A percentile compares a stretch with the other conserved stretches of the same genome.
phyloP scores from a whole-genome alignment of 2,329 filamentous ascomycete genomes.

The Trichophyton simii region DNA sequence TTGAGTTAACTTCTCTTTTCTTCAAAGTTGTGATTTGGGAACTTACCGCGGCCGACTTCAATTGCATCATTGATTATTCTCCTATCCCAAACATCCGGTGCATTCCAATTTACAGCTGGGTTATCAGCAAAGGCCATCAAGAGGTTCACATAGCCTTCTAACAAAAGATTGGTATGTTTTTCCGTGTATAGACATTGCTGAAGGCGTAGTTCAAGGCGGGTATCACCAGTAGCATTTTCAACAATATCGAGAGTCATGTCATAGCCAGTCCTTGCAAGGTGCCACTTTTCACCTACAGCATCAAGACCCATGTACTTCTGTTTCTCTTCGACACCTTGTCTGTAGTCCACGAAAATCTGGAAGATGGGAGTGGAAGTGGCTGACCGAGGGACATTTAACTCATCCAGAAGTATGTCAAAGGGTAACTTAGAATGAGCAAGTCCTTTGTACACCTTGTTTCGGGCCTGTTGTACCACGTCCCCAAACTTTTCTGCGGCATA shows the following conservation, averaged over 20 bases:
- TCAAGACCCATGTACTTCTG: background rate
- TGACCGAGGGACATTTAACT: constrained; percentile 32
- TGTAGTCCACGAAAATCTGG: constrained; percentile 40
- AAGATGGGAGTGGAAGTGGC: constrained; percentile 36
- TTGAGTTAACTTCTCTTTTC: background rate
- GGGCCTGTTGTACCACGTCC: constrained; percentile 19
- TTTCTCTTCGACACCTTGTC: constrained; percentile 17
- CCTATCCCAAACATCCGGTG: background rate
- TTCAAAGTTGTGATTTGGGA: background rate
- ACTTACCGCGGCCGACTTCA: background rate
- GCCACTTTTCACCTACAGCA: background rate
- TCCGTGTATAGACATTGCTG: constrained; percentile 25
- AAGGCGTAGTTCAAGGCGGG: constrained; percentile 5
- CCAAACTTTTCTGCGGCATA: constrained; percentile 19
- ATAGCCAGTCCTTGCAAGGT: constrained; percentile 18
- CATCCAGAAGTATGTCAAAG: constrained; percentile 37
- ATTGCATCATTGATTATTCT: background rate
- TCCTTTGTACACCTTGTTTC: constrained; percentile 23
- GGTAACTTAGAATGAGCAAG: constrained; percentile 36
- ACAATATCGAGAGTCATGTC: constrained; percentile 30
- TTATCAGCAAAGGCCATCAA: constrained; percentile 8
- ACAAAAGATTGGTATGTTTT: constrained; percentile 18
- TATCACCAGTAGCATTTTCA: constrained; percentile 19
- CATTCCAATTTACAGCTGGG: background rate
- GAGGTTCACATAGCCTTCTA: constrained; percentile 15